Evolutionary conservation across 2,329 filamentous ascomycete genomes (phyloP).

Genomic region (Claviceps quebecensis): DNA sequence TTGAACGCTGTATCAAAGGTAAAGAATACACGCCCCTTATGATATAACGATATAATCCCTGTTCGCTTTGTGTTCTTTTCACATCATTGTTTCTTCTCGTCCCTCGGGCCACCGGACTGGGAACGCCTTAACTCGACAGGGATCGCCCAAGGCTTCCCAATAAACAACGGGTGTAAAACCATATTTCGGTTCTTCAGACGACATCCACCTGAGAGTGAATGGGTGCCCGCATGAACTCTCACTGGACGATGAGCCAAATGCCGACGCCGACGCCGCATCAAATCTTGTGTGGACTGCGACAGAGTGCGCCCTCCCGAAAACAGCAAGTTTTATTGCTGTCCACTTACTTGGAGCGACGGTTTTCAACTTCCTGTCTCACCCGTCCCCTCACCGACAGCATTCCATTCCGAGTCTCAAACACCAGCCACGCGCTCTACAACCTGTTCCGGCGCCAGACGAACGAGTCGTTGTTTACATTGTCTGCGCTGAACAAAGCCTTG

Average conservation of each 20-base stretch:
- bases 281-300: too few relatives aligned
- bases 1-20: neutral
- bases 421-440: slow-evolving; percentile 2
- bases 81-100: too few relatives aligned
- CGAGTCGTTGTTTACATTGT: neutral
- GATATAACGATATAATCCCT: neutral
- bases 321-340: neutral
- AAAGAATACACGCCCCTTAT: neutral
- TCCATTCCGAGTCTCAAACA: neutral
- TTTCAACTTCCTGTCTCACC: neutral
- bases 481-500: neutral
- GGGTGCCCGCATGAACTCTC: too few relatives aligned
- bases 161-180: too few relatives aligned
- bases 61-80: neutral
- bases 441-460: neutral
- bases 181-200: too few relatives aligned
- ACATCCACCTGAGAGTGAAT: too few relatives aligned
- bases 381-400: neutral
- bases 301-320: too few relatives aligned
- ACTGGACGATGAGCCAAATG: too few relatives aligned
- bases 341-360: neutral
- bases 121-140: too few relatives aligned
- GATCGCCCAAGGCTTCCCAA: too few relatives aligned
- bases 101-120: too few relatives aligned
- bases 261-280: too few relatives aligned